Evolutionary conservation across 176 grass and related monocot genomes (phyloP).

Genomic region (Eragrostis nindensis): DNA sequence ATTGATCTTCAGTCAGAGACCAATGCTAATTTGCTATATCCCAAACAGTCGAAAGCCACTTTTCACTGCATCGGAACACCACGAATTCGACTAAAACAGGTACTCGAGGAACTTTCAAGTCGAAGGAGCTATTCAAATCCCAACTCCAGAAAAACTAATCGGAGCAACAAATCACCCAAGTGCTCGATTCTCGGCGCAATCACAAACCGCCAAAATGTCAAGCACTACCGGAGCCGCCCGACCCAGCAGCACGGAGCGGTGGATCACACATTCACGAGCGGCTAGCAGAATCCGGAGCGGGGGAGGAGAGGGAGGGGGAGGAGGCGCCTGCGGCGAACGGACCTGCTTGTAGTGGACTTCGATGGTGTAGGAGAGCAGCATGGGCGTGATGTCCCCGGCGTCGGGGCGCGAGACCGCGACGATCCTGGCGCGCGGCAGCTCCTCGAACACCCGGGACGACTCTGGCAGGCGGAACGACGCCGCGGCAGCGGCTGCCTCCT

Average conservation of each 20-base stretch:
- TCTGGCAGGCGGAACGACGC: constrained; percentile 66
- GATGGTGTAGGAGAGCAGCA: constrained; percentile 89
- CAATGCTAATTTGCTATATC: not conserved
- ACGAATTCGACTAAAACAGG: constrained; percentile 1
- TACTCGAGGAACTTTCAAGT: not conserved
- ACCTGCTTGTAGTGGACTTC: constrained; percentile 88
- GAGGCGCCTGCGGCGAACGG: not conserved
- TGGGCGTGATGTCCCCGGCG: constrained; percentile 78
- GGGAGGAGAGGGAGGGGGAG: not conserved
- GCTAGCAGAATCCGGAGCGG: not conserved
- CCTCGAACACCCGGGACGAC: constrained; percentile 59
- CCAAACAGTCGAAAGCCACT: not conserved
- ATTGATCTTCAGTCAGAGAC: not conserved
- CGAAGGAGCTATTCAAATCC: not conserved
- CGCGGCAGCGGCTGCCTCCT: not conserved
- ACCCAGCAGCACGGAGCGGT: no score
- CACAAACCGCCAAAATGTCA: not conserved
- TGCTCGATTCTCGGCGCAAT: not conserved
- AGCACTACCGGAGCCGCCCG: not conserved
- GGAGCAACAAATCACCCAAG: not conserved
- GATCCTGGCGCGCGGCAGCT: constrained; percentile 70
- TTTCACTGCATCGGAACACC: not conserved
- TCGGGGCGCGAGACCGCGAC: constrained; percentile 67
- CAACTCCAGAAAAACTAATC: not conserved
- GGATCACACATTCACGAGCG: not conserved